A percentile compares a stretch with the other conserved stretches of the same genome.
Conservation (phyloP, 345 rosid genomes). For the Geranium rotundifolium region DNA sequence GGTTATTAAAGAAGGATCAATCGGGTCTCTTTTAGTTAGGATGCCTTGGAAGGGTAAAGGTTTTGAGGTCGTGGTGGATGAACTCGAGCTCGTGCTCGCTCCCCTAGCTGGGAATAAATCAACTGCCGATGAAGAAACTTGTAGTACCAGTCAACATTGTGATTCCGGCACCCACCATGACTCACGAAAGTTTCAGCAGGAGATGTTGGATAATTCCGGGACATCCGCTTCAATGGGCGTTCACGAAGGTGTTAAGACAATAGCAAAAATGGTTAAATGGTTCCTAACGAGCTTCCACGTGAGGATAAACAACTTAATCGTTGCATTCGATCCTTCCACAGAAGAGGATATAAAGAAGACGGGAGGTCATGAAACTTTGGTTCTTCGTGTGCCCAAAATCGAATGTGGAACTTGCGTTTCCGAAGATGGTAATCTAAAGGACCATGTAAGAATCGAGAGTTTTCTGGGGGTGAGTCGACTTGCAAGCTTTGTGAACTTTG, state of each 20-base stretch:
- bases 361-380: slow-evolving; percentile 34
- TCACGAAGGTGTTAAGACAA: slow-evolving; percentile 94
- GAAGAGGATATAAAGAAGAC: slow-evolving; percentile 20
- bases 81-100: slow-evolving; percentile 74
- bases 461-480: slow-evolving; percentile 63
- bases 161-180: slow-evolving; percentile 14
- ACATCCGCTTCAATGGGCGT: slow-evolving; percentile 44
- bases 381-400: slow-evolving; percentile 53
- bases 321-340: slow-evolving; percentile 64
- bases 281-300: slow-evolving; percentile 72
- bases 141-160: slow-evolving; percentile 24
- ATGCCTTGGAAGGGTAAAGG: slow-evolving; percentile 83
- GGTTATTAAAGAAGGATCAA: slow-evolving; percentile 79
- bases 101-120: slow-evolving; percentile 26
- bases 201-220: slow-evolving; percentile 17
- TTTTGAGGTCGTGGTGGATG: slow-evolving; percentile 78
- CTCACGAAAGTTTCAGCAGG: slow-evolving; percentile 29
- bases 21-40: slow-evolving; percentile 63
- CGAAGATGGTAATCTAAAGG: slow-evolving; percentile 30
- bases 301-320: slow-evolving; percentile 53
- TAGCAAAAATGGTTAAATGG: slow-evolving; percentile 93
- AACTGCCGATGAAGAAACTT: slow-evolving; percentile 19
- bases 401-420: slow-evolving; percentile 72
- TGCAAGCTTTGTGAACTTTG: slow-evolving; percentile 63
- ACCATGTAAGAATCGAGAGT: slow-evolving; percentile 27